Evolutionary conservation across 441 rosid species (phyloP), one percentile per base, ranked within the genome.

Genomic region (Bruguiera hainesii): DNA sequence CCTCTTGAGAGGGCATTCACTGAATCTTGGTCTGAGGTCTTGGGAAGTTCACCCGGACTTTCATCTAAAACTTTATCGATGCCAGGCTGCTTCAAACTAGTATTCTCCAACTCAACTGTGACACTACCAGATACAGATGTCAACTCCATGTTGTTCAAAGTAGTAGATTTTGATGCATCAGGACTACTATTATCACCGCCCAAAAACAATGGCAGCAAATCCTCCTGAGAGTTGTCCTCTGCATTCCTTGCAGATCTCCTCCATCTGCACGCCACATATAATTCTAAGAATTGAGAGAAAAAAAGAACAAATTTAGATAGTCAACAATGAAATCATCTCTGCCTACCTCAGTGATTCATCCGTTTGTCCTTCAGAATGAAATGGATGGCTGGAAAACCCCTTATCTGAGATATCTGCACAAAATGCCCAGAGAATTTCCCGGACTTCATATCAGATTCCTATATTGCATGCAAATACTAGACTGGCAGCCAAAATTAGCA

Each of bases 101-200:
- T 51, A 75, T 55, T 81, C 68, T 80, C 87, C 63, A 33, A 31
- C 63, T 76, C 79, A 55, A 64, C 61, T 75, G 77, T 77, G 64
- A 71, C 16, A 67, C 78, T 78, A 67, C 78, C 65, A 71, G 80
- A 64, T 75, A 83, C 79, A 31, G 84, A 81, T 65, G 80, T 62
- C 71, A 61, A 70, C 73, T 81, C 84, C 60, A 73, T 37, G 37
- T 76, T 70, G 69, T 72, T 82, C 61, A 72, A 50, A 76, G 84
- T 72, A 76, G 68, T 78, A 59, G 85, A 72, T 50, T 60, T 76
- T 53, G 61, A 65, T 64, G 82, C 91, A 60, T 84, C 92, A 23
- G 89, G 86, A 65, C 87, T 90, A 80, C 87, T 80, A 57, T 85
- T 83, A 72, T 89, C 96, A 72, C 87, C 93, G 72, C 89, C 98